Base-by-base conservation (phyloP, 352 stramenopile species). In the Globisporangium barbulae region DNA sequence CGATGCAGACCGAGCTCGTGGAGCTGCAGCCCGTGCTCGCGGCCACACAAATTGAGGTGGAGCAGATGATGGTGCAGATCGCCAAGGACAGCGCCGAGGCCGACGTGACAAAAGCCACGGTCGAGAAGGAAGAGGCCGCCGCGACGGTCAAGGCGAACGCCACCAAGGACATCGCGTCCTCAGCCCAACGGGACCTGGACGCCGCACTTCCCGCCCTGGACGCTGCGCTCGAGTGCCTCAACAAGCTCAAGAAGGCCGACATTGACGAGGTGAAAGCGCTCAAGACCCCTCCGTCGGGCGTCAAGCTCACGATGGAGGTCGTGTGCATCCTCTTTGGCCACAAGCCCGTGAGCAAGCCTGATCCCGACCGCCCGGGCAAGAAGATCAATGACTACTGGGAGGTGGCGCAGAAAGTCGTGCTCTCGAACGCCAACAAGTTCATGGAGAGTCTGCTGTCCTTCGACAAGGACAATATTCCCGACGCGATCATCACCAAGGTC, bases 381-480 rank as follows among this genome's bases (percentile, higher is more conserved):
- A 97, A 98, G 62, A 83, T 97, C 53, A 87, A 92, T 35, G 90
- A 98, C 60, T 97, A 96, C 55, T 97, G 90, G 85, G 90, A 96
- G 64, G 85, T 94, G 4, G 85, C 85, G 0, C 85, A 96, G 59
- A 96, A 97, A 31, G 79, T 94, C 12, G 80, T 98, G 59, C 76
- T 98, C 5, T 91, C 80, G n/a, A 96, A 98, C 64, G 88, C 90
- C 35, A 96, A 96, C 67, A 95, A 93, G 53, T 97, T 98, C 61
- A 84, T 97, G 75, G 83, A 97, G 49, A 94, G 81, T 22, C 62
- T 97, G 21, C 65, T 97, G 35, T 79, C 80, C 7, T 97, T 97
- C 52, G 91, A 98, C 73, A 98, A 98, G 65, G 91, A 98, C 63
- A 97, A 98, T 63, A 98, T 98, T 42, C 86, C 89, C 0, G 89